Percentiles rank a stretch among this genome's conserved stretches.
These are phyloP conservation scores for Tricholoma saponaceum DNA, from an alignment of 768 basidiomycete species.

Conservation along the genomic window DNA sequence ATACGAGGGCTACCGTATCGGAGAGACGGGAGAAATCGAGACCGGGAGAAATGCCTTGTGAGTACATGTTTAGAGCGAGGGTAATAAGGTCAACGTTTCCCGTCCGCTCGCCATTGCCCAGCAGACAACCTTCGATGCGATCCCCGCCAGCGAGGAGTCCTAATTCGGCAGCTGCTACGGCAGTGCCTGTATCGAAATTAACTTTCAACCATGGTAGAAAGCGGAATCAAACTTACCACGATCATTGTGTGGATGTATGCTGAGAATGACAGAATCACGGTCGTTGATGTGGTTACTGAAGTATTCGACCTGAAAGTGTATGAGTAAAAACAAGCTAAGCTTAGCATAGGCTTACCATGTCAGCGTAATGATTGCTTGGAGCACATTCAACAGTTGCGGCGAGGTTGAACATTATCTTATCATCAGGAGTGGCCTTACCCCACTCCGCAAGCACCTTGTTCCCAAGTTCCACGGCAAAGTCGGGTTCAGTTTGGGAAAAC, in stretches of 20 bases:
- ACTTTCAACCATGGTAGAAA: neutral
- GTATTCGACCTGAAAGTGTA: conserved; percentile 58
- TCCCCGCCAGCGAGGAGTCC: conserved; percentile 77
- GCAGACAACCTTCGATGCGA: conserved; percentile 79
- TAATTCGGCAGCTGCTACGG: conserved; percentile 76
- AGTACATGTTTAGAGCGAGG: conserved; percentile 78
- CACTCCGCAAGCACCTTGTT: conserved; percentile 69
- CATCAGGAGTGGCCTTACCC: conserved; percentile 58
- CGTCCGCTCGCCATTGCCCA: conserved; percentile 84
- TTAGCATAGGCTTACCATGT: conserved; percentile 47
- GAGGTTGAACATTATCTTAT: conserved; percentile 79
- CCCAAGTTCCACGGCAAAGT: conserved; percentile 74
- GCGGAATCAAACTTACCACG: conserved; percentile 41
- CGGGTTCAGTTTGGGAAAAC: conserved; percentile 81
- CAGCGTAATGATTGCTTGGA: conserved; percentile 82
- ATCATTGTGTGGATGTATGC: conserved; percentile 82
- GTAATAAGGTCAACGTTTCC: conserved; percentile 86
- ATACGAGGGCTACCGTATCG: conserved; percentile 70
- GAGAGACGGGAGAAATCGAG: conserved; percentile 77
- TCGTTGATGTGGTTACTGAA: conserved; percentile 71
- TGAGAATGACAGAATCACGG: conserved; percentile 66
- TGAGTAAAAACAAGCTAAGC: neutral
- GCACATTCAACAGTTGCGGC: conserved; percentile 83
- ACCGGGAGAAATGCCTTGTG: conserved; percentile 72
- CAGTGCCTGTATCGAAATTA: conserved; percentile 46